Conservation (phyloP, 1,284 basidiomycete species). For the Rhodotorula sp. region DNA sequence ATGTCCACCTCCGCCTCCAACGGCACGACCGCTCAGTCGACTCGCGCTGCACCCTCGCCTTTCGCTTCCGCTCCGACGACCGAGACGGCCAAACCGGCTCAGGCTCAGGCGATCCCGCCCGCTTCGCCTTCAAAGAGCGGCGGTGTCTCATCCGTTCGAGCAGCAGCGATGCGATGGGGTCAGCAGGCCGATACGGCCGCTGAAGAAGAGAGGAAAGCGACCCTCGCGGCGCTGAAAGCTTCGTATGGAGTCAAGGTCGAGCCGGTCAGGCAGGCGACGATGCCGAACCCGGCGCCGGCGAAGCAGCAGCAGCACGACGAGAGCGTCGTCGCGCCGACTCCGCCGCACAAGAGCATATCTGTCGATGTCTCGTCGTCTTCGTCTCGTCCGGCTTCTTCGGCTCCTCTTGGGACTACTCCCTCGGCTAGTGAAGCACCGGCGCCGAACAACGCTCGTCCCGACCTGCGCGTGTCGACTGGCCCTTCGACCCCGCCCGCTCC, state of each 20-base stretch:
- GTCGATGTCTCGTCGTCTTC: neutral
- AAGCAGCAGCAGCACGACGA: neutral
- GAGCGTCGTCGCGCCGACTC: neutral
- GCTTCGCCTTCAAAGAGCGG: neutral
- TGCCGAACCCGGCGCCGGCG: neutral
- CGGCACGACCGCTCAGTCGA: neutral
- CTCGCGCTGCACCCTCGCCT: neutral
- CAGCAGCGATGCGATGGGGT: constrained; percentile 20
- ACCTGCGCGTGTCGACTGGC: neutral
- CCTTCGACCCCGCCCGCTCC: neutral
- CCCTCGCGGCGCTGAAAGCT: constrained; percentile 25
- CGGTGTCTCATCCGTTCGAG: constrained; percentile 6
- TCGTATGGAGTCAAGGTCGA: constrained; percentile 30
- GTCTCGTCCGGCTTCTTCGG: neutral
- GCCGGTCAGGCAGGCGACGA: neutral
- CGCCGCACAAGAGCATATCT: constrained; percentile 6
- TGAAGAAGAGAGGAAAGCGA: constrained; percentile 14
- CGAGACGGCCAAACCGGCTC: too few relatives aligned
- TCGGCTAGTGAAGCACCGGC: neutral
- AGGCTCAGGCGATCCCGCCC: neutral
- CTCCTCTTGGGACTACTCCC: too few relatives aligned
- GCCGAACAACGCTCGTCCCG: neutral
- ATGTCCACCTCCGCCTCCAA: constrained; percentile 4
- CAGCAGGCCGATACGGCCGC: constrained; percentile 4
- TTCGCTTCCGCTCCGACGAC: neutral